These are phyloP conservation scores for Nothopassalora personata DNA, from an alignment of 2,329 filamentous ascomycete species.

Conservation along the genomic window DNA sequence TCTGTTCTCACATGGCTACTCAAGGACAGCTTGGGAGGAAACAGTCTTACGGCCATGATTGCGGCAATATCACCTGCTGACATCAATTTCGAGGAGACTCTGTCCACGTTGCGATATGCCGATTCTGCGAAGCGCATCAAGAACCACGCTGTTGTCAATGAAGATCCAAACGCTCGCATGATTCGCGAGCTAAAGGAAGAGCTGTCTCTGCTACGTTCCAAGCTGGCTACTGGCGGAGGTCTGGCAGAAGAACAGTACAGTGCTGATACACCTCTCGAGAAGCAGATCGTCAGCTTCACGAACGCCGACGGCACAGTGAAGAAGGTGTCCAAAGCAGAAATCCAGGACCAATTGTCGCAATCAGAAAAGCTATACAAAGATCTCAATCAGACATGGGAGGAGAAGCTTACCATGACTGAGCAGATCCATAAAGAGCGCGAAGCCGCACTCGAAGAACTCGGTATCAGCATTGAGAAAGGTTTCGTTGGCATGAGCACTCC, in stretches of 20 bases:
- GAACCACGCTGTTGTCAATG: slow-evolving; percentile 98
- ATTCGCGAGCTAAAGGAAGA: slow-evolving; percentile 97
- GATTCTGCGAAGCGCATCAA: slow-evolving; percentile 98
- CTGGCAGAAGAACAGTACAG: slow-evolving; percentile 75
- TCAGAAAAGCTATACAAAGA: slow-evolving; percentile 95
- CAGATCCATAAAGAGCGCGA: slow-evolving; percentile 97
- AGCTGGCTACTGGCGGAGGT: slow-evolving; percentile 54
- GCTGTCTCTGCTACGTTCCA: slow-evolving; percentile 75
- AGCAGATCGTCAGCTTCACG: slow-evolving; percentile 95
- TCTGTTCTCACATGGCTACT: slow-evolving; percentile 93
- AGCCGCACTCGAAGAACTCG: slow-evolving; percentile 87
- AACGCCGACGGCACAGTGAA: slow-evolving; percentile 79
- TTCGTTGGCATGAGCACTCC: slow-evolving; percentile 92
- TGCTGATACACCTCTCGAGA: slow-evolving; percentile 83
- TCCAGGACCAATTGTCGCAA: slow-evolving; percentile 90
- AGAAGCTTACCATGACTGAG: slow-evolving; percentile 91
- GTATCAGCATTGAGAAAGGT: slow-evolving; percentile 98
- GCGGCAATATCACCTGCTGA: slow-evolving; percentile 96
- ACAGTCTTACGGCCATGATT: slow-evolving; percentile 99
- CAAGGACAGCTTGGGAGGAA: slow-evolving; percentile 94
- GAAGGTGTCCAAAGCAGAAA: slow-evolving; percentile 96
- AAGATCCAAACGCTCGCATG: slow-evolving; percentile 98
- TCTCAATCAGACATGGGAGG: slow-evolving; percentile 97
- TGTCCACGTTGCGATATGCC: slow-evolving; percentile 91
- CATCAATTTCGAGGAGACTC: slow-evolving; percentile 97